Base-by-base conservation (phyloP, 805 yeast genomes). In the Grigorovia humatica region DNA sequence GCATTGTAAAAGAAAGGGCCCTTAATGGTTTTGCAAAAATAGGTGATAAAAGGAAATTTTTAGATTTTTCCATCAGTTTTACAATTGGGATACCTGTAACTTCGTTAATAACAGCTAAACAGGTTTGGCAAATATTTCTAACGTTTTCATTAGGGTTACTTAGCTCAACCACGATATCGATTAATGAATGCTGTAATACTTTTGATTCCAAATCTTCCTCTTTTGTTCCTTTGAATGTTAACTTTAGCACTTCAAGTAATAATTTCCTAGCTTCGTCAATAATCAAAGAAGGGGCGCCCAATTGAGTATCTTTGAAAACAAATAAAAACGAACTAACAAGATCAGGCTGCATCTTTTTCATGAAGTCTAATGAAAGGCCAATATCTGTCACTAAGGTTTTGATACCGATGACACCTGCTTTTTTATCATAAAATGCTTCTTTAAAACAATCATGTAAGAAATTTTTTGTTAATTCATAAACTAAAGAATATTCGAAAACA, bases 1-100 rank as follows among this genome's bases (percentile, higher is more conserved):
- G 99, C 96, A 91, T 93, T 4, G 96, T 93, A 71, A 95, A 93
- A 0, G 99, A 99, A 55, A 93, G 74, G 0, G 99, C 99, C 56
- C 99, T 76, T 52, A 93, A 70, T 0, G 99, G 99, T 64, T 93
- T 93, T 3, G 96, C 96, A 72, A 93, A 95, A 20, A 93, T 93
- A 7, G 99, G 98, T 0, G 95, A 86, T 47, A 93, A 70, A 30
- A 95, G 71, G 27, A 90, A 80, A 47, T 81, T 83, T 59, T 89
- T 88, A 50, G 95, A 90, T 18, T 91, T 90, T 4, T 82, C 79
- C 67, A 95, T 82, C 59, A 95, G 78, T 1, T 82, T 78, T 1
- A 91, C 78, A 46, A 88, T 75, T 1, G 95, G 79, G 13, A 83
- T 82, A 1, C 73, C 72, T 0, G 95, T 82, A 0, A 85, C 78